Base-by-base conservation (phyloP, 2,329 filamentous ascomycete genomes). In the Magnaporthiopsis rhizophila region DNA sequence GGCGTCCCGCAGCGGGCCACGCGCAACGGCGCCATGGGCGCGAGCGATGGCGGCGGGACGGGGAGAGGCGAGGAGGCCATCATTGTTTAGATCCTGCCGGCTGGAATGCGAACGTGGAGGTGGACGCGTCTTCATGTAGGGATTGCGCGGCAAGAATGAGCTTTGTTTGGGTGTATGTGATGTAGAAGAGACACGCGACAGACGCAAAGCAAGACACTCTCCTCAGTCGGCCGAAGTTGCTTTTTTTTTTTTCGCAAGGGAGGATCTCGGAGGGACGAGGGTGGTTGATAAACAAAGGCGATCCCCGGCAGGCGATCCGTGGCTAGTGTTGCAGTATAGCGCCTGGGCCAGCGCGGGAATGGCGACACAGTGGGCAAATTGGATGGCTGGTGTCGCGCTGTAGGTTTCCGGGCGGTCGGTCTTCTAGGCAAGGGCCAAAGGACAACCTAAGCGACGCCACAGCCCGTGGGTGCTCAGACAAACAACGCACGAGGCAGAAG, bases 1-100 rank as follows among this genome's bases (percentile, higher is more conserved):
- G 61, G 61, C 56, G 61, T 53, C 30, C 30, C 53, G 26, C 50
- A 58, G 50, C 45, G 61, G 21, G 61, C 28, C 45, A 53, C 45
- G 45, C 45, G 45, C 45, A 53, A 18, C 45, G 45, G n/a, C 45
- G 45, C 45, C 45, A 53, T 53, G 21, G 45, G 15, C 3, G 45
- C 45, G 8, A 32, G 26, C 26, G 30, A 58, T 58, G 57, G 26
- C 26, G 6, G 3, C 57, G 26, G 24, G 57, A 21, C 24, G 57
- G 57, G 24, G 24, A 32, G 57, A 18, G 26, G 57, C 57, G 26
- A 58, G 57, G 58, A 60, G 9, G 58, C 58, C 58, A 60, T 60
- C 30, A 28, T 60, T 60, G 12, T 6, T 60, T 60, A 21, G 32
- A 60, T 60, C 28, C 58, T 60, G 58, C 32, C 58, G 58, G 28